A percentile compares a stretch with the other conserved stretches of the same genome.
These are phyloP conservation scores for Pistacia integerrima DNA, from an alignment of 345 rosid species.

Conservation along the genomic window DNA sequence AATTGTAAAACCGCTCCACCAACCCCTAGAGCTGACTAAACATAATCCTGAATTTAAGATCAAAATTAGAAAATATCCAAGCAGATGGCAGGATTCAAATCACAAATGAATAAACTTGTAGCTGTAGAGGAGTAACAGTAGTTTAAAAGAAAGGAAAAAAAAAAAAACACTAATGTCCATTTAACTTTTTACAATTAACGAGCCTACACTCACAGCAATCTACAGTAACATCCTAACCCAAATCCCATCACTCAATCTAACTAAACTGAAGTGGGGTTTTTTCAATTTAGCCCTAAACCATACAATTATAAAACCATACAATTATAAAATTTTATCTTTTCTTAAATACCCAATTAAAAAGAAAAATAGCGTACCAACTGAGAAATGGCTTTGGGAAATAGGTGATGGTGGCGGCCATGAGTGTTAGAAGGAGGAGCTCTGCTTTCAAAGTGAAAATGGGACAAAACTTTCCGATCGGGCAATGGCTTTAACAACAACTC, in stretches of 20 bases:
- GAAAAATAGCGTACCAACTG: slow-evolving; percentile 61
- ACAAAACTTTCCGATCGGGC: slow-evolving; percentile 79
- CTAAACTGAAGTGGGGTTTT: background rate
- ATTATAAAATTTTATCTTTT: background rate
- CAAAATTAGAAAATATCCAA: background rate
- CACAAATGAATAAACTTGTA: background rate
- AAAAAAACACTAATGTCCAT: background rate
- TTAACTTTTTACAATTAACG: background rate
- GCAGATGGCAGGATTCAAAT: background rate
- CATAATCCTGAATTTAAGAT: background rate
- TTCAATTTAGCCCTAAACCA: background rate
- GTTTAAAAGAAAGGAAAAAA: background rate
- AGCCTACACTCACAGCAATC: background rate
- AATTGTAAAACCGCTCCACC: background rate
- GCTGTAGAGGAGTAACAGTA: background rate
- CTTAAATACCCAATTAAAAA: background rate
- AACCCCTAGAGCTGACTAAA: background rate
- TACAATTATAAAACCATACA: background rate
- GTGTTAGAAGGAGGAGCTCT: slow-evolving; percentile 61
- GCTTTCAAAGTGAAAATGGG: slow-evolving; percentile 82
- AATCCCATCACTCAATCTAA: background rate
- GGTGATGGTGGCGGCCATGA: slow-evolving; percentile 87
- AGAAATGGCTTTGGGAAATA: slow-evolving; percentile 94
- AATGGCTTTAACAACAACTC: slow-evolving; percentile 75
- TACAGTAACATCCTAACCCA: background rate